A percentile compares a stretch with the other conserved stretches of the same genome.
phyloP scores from a whole-genome alignment of 2,329 filamentous ascomycete species.

The Raffaelea deltoideospora region DNA sequence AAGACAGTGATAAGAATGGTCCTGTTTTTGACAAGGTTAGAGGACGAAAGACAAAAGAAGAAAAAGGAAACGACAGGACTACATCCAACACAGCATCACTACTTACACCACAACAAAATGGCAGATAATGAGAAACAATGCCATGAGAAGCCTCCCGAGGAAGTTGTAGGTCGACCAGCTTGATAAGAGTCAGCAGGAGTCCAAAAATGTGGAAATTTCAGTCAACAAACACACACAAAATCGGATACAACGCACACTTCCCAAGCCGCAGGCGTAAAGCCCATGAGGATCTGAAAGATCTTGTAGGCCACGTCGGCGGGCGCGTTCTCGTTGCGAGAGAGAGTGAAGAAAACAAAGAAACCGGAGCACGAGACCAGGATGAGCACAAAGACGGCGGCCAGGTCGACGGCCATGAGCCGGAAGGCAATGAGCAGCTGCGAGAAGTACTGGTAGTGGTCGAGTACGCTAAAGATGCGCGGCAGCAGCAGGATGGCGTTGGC shows the following conservation, averaged over 20 bases:
- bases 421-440: conserved; percentile 90
- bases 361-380: conserved; percentile 83
- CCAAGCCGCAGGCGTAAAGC: conserved; percentile 91
- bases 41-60: too few species aligned
- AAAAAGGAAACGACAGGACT: too few species aligned
- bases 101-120: conserved; percentile 77
- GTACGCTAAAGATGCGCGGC: conserved; percentile 77
- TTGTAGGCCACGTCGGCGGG: conserved; percentile 69
- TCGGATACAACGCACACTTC: conserved; percentile 43
- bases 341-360: conserved; percentile 87
- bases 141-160: conserved; percentile 61
- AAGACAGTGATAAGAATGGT: conserved; percentile 93
- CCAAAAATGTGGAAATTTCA: background rate
- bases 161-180: conserved; percentile 61
- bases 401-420: conserved; percentile 80
- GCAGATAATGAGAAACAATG: conserved; percentile 79
- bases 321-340: conserved; percentile 58
- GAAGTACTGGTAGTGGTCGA: conserved; percentile 94
- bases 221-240: too few species aligned
- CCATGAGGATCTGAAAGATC: conserved; percentile 89
- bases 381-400: conserved; percentile 70
- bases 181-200: conserved; percentile 10
- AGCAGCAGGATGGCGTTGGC: conserved; percentile 81
- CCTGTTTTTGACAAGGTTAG: conserved; percentile 17
- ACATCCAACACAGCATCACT: too few species aligned